phyloP scores from a whole-genome alignment of 2,329 filamentous ascomycete species.

The Grosmannia clavigera region DNA sequence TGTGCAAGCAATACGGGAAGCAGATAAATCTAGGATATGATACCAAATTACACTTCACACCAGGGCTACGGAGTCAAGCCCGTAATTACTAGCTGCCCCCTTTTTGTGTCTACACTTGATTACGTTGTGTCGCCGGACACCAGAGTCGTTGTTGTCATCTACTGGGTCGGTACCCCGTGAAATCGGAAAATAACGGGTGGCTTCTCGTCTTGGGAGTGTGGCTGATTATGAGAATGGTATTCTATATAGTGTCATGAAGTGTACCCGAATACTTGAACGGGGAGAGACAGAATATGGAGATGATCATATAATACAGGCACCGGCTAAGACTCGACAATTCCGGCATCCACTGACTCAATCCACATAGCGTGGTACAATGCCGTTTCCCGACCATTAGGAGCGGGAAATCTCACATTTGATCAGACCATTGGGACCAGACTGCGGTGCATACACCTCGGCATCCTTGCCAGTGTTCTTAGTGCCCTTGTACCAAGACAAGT shows the following conservation, averaged over 20 bases:
- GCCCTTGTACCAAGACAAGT: slow-evolving; percentile 93
- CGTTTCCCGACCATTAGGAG: slow-evolving; percentile 4
- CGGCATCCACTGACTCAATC: not conserved
- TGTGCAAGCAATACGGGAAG: slow-evolving; percentile 36
- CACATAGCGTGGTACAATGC: not conserved
- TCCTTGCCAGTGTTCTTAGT: slow-evolving; percentile 91
- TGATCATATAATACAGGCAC: not conserved
- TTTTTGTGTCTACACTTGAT: not conserved
- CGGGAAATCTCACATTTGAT: slow-evolving; percentile 86
- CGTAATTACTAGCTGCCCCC: not conserved
- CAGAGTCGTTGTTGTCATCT: too few species aligned
- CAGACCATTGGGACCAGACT: slow-evolving; percentile 84
- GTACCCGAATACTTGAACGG: not conserved
- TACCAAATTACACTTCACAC: not conserved
- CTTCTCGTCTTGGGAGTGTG: too few species aligned
- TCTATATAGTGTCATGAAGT: not conserved
- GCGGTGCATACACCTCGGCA: slow-evolving; percentile 89
- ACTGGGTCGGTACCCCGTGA: too few species aligned
- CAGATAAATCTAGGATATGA: slow-evolving; percentile 39
- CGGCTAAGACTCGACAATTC: not conserved
- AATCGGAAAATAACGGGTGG: too few species aligned
- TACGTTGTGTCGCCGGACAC: too few species aligned
- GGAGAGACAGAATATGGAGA: not conserved
- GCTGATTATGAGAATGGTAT: not conserved
- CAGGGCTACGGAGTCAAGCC: not conserved